These are phyloP conservation scores for Metschnikowia vanudenii DNA, from an alignment of 805 yeast species.

Conservation along the genomic window DNA sequence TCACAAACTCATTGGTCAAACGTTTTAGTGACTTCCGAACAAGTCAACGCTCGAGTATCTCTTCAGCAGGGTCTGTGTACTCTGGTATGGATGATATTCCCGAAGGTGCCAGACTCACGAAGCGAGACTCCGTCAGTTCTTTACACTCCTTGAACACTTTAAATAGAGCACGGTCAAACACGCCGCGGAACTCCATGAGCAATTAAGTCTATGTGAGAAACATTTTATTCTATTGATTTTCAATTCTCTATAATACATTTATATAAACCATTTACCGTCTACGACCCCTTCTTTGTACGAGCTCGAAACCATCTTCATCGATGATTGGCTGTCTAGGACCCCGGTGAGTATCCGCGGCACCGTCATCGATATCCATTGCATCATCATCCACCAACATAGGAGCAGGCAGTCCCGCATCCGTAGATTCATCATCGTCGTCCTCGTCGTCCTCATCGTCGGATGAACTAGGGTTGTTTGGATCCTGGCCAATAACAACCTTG, in stretches of 20 bases:
- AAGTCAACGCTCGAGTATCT: slow-evolving; percentile 27
- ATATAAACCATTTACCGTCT: slow-evolving; percentile 30
- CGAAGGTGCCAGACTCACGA: slow-evolving; percentile 17
- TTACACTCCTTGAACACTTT: slow-evolving; percentile 41
- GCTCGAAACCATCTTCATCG: slow-evolving; percentile 79
- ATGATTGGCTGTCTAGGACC: slow-evolving; percentile 38
- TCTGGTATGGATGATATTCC: slow-evolving; percentile 33
- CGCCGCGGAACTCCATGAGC: slow-evolving; percentile 38
- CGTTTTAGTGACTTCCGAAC: slow-evolving; percentile 46
- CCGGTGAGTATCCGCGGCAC: slow-evolving; percentile 33
- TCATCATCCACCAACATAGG: slow-evolving; percentile 11
- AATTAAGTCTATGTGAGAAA: neutral
- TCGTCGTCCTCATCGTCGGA: slow-evolving; percentile 47
- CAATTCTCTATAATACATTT: slow-evolving; percentile 5
- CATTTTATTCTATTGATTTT: neutral
- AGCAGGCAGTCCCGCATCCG: slow-evolving; percentile 13
- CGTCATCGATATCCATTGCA: slow-evolving; percentile 33
- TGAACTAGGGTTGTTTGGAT: slow-evolving; percentile 61
- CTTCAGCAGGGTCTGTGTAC: slow-evolving; percentile 22
- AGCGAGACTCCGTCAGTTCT: slow-evolving; percentile 35
- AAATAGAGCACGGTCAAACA: slow-evolving; percentile 32
- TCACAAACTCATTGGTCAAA: slow-evolving; percentile 48
- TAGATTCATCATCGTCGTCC: slow-evolving; percentile 43
- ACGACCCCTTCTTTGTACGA: slow-evolving; percentile 72
- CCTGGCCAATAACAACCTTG: slow-evolving; percentile 51